Base-by-base conservation (phyloP, 768 basidiomycete species). In the Hirschioporus abietinus region DNA sequence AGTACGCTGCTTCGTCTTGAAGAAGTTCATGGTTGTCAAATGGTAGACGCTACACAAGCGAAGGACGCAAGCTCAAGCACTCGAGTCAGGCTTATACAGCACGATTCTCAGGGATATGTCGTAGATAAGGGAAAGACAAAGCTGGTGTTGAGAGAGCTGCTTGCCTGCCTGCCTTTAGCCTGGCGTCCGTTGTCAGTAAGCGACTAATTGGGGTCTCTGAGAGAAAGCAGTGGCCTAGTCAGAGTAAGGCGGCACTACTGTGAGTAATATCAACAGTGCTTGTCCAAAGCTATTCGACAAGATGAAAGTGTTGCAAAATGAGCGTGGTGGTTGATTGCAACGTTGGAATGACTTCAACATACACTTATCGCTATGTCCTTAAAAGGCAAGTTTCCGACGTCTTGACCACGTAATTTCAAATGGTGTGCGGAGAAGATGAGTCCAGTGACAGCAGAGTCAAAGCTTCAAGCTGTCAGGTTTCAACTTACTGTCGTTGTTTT, bases 1-100 rank as follows among this genome's bases (percentile, higher is more conserved):
- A 35, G 91, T 91, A 74, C 92, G 83, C 59, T 86, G 88, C 76
- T 93, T 96, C 24, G 92, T 88, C 81, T 93, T 95, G 88, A 96
- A 96, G 82, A 96, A 96, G 79, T 96, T 96, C 95, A 96, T 96
- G 23, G 68, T 15, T 52, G 42, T 3, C 20, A 5, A 20, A 20
- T 15, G 20, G 42, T 30, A 30, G 8, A 30, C 30, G 30, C 30
- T 30, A 2, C 30, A 30, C 30, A 30, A 30, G 42, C 12, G 12
- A 52, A 20, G 20, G 12, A 52, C 42, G 3, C 42, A 15, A 5
- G 4, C 12, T 52, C 42, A 52, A 52, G 20, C 8, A 30, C 30
- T 30, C 8, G 30, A 30, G 8, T 30, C 30, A 30, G 8, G 30
- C 30, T 3, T 52, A 52, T 36, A 15, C 20, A 52, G 42, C 20